Percentiles rank a stretch among this genome's conserved stretches.
phyloP scores from a whole-genome alignment of 345 rosid species.

The Citrus trifoliata region DNA sequence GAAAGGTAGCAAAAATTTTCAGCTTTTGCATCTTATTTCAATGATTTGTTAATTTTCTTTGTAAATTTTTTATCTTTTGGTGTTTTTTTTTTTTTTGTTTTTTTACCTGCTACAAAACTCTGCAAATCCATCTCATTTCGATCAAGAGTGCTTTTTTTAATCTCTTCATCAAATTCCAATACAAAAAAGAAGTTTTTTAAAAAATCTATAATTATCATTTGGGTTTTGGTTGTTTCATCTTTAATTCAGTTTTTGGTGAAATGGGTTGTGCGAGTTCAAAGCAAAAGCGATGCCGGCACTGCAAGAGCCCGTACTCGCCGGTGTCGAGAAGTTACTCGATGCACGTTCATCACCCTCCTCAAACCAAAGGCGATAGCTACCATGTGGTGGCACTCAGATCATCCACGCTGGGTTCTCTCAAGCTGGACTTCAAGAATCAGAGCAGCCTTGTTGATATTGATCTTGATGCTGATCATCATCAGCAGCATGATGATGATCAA shows the following conservation, averaged over 20 bases:
- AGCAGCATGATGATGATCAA: neutral
- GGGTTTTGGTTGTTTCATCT: neutral
- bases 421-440: slow-evolving; percentile 38
- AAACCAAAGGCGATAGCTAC: slow-evolving; percentile 55
- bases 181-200: neutral
- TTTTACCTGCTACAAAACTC: slow-evolving; percentile 11
- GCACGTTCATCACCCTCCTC: slow-evolving; percentile 62
- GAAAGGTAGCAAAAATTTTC: neutral
- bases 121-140: slow-evolving; percentile 24
- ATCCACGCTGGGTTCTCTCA: slow-evolving; percentile 68
- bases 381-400: slow-evolving; percentile 76
- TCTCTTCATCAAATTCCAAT: slow-evolving; percentile 8
- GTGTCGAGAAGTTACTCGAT: slow-evolving; percentile 63
- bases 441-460: slow-evolving; percentile 9
- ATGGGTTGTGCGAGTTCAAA: slow-evolving; percentile 96
- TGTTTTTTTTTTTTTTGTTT: neutral
- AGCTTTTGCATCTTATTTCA: neutral
- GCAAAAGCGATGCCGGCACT: slow-evolving; percentile 69
- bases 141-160: slow-evolving; percentile 2
- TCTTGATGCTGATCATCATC: neutral
- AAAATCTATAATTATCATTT: neutral
- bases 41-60: neutral
- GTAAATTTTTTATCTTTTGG: neutral
- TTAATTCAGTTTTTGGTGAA: neutral
- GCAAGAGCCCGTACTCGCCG: slow-evolving; percentile 62